Evolutionary conservation across 768 basidiomycete genomes (phyloP).

Genomic region (Gelatoporia subvermispora): DNA sequence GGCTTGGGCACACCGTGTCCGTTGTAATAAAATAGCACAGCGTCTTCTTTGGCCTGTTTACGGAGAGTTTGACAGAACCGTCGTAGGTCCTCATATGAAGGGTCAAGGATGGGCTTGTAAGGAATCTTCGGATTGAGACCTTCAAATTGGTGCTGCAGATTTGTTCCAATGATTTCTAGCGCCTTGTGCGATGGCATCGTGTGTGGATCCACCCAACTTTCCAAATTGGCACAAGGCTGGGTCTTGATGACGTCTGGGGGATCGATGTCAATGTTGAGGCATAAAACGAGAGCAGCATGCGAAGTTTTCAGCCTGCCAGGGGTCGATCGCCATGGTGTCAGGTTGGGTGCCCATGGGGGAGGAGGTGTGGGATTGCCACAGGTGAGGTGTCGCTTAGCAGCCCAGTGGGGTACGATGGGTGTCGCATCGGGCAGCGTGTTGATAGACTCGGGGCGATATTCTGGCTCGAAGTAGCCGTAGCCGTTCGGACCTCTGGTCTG

Average conservation of each 20-base stretch:
- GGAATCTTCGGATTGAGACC: constrained; percentile 90
- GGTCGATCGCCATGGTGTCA: constrained; percentile 74
- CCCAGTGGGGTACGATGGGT: constrained; percentile 79
- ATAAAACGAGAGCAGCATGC: constrained; percentile 83
- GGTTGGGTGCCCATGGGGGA: constrained; percentile 59
- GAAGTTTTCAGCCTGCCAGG: constrained; percentile 89
- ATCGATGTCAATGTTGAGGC: constrained; percentile 95
- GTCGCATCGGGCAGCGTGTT: constrained; percentile 31
- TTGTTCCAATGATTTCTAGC: constrained; percentile 87
- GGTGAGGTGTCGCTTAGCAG: constrained; percentile 85
- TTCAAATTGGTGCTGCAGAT: constrained; percentile 94
- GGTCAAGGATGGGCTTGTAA: constrained; percentile 93
- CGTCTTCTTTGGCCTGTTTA: constrained; percentile 88
- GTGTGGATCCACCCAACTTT: constrained; percentile 97
- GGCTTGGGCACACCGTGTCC: constrained; percentile 98
- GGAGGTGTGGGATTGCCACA: constrained; percentile 81
- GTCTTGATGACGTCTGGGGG: constrained; percentile 98
- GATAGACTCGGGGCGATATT: constrained; percentile 25
- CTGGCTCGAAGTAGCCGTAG: constrained; percentile 23
- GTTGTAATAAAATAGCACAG: constrained; percentile 95
- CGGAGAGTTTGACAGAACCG: constrained; percentile 80
- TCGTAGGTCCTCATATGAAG: constrained; percentile 89
- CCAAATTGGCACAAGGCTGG: constrained; percentile 88
- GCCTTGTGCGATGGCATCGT: constrained; percentile 91
- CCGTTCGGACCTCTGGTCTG: constrained; percentile 21